These are phyloP conservation scores for Alternaria panax DNA, from an alignment of 2,329 filamentous ascomycete species.

Conservation along the genomic window DNA sequence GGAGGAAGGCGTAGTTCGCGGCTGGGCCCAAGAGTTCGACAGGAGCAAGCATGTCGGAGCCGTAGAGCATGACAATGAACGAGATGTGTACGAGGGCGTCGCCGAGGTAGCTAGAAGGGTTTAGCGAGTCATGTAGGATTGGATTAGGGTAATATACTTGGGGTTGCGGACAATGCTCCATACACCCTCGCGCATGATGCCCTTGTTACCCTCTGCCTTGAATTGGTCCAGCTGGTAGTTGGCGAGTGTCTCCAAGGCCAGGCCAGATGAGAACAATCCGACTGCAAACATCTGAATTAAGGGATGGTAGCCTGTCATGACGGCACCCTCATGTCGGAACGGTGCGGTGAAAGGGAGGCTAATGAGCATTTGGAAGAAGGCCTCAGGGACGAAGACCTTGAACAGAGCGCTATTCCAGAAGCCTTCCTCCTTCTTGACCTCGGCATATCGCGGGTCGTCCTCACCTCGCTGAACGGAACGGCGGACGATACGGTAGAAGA, in stretches of 20 bases:
- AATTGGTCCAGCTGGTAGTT: slow-evolving; percentile 64
- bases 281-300: slow-evolving; percentile 55
- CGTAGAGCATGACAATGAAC: slow-evolving; percentile 65
- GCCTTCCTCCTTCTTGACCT: slow-evolving; percentile 58
- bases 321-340: slow-evolving; percentile 57
- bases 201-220: slow-evolving; percentile 52
- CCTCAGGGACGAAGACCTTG: slow-evolving; percentile 65
- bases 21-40: slow-evolving; percentile 63
- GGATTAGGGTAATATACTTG: slow-evolving; percentile 57
- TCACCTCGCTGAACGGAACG: slow-evolving; percentile 59
- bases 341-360: slow-evolving; percentile 65
- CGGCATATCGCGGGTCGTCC: slow-evolving; percentile 65
- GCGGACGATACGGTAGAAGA: slow-evolving; percentile 63
- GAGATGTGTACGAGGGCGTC: slow-evolving; percentile 66
- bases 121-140: slow-evolving; percentile 2
- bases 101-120: slow-evolving; percentile 63
- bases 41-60: slow-evolving; percentile 63
- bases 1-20: slow-evolving; percentile 66
- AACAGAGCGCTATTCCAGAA: slow-evolving; percentile 67
- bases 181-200: slow-evolving; percentile 63
- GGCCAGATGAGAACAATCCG: slow-evolving; percentile 64
- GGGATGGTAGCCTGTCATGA: slow-evolving; percentile 48
- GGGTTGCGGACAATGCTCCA: slow-evolving; percentile 69
- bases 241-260: slow-evolving; percentile 64
- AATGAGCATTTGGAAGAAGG: slow-evolving; percentile 64